Base-by-base conservation (phyloP, 129 eudicot species). In the Kitagawia praeruptora region DNA sequence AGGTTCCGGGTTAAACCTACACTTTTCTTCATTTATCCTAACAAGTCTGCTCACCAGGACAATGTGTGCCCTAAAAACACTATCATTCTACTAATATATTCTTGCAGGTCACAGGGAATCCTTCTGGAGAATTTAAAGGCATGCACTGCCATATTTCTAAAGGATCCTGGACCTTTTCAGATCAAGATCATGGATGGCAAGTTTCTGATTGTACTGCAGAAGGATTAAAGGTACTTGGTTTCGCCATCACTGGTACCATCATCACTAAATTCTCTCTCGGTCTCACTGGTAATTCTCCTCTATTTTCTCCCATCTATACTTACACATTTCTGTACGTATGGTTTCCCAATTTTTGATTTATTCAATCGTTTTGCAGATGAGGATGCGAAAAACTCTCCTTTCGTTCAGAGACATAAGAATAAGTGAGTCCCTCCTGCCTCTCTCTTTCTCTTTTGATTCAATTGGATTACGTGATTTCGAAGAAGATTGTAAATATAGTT, bases 121-220 rank as follows among this genome's bases (percentile, higher is more conserved):
- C 92, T 23, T 77, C 81, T 0, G 89, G 85, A 0, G 85, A 88
- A 80, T 88, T 84, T 75, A 77, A 31, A 41, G 71, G 82, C 42
- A 88, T 88, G 92, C 76, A 86, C 63, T 84, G 90, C 9, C 85
- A 86, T 58, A 74, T 71, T 39, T 81, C 88, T 4, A 89, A 86
- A 70, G 92, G 92, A 12, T 78, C 88, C 3, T 89, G 92, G 92
- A 84, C 90, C 15, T 86, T 89, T 76, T 86, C 92, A 11, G 90
- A 86, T 44, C 89, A 84, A 83, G 92, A 89, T 82, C 89, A 89
- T 21, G 92, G 92, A 39, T 89, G 90, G 92, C 86, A 82, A 72
- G 90, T 86, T 10, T 89, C 92, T 2, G 93, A 82, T 64, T 84
- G 90, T 75, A 89, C 93, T 5, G 90, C 93, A 23, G 90, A 89